Base-by-base conservation (phyloP, 1,284 basidiomycete genomes). In the Puccinia horiana region DNA sequence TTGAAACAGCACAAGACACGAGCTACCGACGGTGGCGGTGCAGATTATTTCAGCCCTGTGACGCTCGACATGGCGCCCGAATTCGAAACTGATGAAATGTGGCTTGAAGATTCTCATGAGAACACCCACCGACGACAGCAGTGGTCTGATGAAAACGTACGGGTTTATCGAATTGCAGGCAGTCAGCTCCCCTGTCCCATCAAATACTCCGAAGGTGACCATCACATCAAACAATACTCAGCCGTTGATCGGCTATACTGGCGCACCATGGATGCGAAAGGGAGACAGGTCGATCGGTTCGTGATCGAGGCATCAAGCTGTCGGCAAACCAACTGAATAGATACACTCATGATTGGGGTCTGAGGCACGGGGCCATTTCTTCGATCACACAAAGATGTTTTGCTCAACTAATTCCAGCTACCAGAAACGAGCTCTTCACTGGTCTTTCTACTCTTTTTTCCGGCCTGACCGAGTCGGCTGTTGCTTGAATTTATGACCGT, bases 191-290 rank as follows among this genome's bases (percentile, higher is more conserved):
- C 37, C 67, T 80, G 78, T 63, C 67, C 67, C 42, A 61, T 52
- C 35, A 80, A 77, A 58, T 77, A 49, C 40, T 77, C 75, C 20
- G 58, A 65, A 9, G 75, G 75, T 67, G 75, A 77, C 63, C 75
- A 77, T 37, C 75, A 77, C 29, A 49, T 67, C n/a, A 77, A 77
- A 35, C 75, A 77, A 49, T 77, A 77, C 58, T 18, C 67, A 6
- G 78, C 78, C n/a, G 35, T 72, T 40, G 78, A 80, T 44, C 32
- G 78, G 44, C 32, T 80, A 35, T 80, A 73, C 54, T 80, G 67
- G 67, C 65, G 78, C n/a, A 80, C 69, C 18, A 47, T 80, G 67
- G 69, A 58, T 49, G 49, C 54, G 23, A 72, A 70, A 63, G 78
- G 78, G 12, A 80, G 67, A 63, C n/a, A 47, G 16, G 54, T 80